Base-by-base conservation (phyloP, 169 alveolate genomes). In the Neospora caninum region DNA sequence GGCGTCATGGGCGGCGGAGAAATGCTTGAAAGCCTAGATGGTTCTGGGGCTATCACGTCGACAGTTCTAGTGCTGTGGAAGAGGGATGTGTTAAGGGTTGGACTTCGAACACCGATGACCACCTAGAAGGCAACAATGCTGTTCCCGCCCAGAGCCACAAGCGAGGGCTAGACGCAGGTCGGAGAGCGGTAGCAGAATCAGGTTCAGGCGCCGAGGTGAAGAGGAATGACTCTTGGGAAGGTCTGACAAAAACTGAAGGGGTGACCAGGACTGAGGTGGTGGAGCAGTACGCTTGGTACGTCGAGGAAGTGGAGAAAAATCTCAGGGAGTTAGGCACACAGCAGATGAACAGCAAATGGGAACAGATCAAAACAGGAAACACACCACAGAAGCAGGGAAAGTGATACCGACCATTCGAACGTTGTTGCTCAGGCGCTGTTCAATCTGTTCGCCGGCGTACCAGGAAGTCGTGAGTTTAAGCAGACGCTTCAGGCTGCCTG, bases 1-100 rank as follows among this genome's bases (percentile, higher is more conserved):
- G 91, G 91, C 22, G 42, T 84, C 45, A 84, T 84, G 73, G 42
- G 42, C 31, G 91, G 78, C 41, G 78, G 91, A 31, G 78, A 45
- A 0, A 7, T 42, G 25, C 73, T 84, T 38, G 78, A 84, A 10
- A 83, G 69, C 25, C 78, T 45, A 13, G 78, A 4, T 84, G 69
- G 45, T 84, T 43, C 29, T 84, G 78, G 91, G 88, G 45, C 13
- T 38, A 18, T 42, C 38, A 43, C 7, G 88, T 13, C 25, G 88
- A 82, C 67, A 10, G 20, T 25, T 82, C 6, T 36, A 29, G 13
- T 41, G 88, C 88, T 22, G n/a, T 67, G 6, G 25, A 4, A 67
- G 41, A 39, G 67, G 31, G 67, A 34, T 13, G 67, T 13, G 34
- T 27, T 16, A 9, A 7, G 6, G n/a, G 36, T 20, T 22, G 10